Conservation (phyloP, 306 rosid species). For the Trichosanthes truncata region DNA sequence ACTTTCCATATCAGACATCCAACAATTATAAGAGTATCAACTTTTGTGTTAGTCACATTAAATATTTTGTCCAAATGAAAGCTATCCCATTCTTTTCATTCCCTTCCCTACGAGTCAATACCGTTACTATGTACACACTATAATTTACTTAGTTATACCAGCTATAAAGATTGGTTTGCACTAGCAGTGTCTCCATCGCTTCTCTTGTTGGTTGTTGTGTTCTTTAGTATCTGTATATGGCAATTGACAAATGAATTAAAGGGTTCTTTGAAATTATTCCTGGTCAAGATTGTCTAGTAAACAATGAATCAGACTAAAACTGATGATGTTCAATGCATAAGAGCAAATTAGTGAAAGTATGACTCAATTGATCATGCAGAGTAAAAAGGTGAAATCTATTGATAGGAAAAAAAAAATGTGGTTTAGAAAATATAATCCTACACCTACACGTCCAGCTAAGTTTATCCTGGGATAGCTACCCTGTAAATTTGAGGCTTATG, state of each 20-base stretch:
- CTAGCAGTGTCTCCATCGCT: background rate
- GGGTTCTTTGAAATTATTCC: background rate
- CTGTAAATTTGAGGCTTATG: no score
- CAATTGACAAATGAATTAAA: background rate
- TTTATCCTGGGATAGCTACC: no score
- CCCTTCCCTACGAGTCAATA: background rate
- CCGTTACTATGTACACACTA: background rate
- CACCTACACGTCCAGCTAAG: no score
- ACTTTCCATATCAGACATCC: background rate
- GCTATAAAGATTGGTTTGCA: background rate
- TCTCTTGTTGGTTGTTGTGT: conserved; percentile 14
- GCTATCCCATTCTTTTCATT: background rate
- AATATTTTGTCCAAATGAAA: background rate
- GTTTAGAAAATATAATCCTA: no score
- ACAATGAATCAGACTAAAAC: background rate
- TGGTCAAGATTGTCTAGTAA: background rate
- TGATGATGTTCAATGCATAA: no score
- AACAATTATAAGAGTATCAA: background rate
- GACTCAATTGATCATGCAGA: no score
- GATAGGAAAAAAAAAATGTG: no score
- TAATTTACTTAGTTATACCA: background rate
- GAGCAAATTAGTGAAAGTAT: no score
- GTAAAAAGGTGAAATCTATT: no score
- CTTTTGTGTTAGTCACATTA: background rate
- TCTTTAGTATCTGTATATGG: conserved; percentile 16